Conservation (phyloP, 192 early-diverging fungal genomes). For the Backusella macrospora region DNA sequence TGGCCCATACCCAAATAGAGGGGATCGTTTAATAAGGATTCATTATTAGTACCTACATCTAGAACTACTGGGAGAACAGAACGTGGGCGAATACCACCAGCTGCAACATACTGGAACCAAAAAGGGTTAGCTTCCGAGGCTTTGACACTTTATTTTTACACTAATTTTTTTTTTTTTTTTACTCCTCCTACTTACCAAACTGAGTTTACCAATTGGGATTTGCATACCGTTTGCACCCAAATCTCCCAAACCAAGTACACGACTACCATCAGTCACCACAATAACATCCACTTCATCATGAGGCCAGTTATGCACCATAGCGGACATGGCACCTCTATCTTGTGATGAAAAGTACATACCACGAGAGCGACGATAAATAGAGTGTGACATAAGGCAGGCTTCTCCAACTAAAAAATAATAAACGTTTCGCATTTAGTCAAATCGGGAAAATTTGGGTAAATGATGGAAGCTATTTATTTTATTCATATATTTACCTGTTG, state of each 20-base stretch:
- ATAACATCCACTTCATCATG: constrained; percentile 56
- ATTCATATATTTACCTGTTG: constrained; percentile 30
- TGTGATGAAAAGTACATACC: constrained; percentile 59
- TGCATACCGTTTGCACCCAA: constrained; percentile 45
- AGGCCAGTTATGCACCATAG: constrained; percentile 62
- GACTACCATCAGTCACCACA: constrained; percentile 43
- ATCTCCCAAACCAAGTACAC: constrained; percentile 43
- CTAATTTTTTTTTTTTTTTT: neutral
- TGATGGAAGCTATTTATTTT: neutral
- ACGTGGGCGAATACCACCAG: constrained; percentile 42
- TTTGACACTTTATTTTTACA: too few relatives aligned
- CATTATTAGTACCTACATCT: constrained; percentile 43
- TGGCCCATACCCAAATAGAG: constrained; percentile 45
- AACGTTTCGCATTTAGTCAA: neutral
- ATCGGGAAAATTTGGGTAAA: neutral
- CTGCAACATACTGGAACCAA: constrained; percentile 39
- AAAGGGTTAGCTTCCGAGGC: constrained; percentile 12
- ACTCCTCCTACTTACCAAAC: constrained; percentile 36
- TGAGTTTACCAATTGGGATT: constrained; percentile 46
- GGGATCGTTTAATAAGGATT: constrained; percentile 38
- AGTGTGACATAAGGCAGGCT: constrained; percentile 54
- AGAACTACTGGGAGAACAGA: constrained; percentile 40
- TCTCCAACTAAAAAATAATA: constrained; percentile 44
- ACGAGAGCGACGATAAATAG: constrained; percentile 56
- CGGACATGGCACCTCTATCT: constrained; percentile 55